Percentiles rank a stretch among this genome's conserved stretches.
These are phyloP conservation scores for Seminavis robusta DNA, from an alignment of 108 stramenopile species.

Conservation along the genomic window DNA sequence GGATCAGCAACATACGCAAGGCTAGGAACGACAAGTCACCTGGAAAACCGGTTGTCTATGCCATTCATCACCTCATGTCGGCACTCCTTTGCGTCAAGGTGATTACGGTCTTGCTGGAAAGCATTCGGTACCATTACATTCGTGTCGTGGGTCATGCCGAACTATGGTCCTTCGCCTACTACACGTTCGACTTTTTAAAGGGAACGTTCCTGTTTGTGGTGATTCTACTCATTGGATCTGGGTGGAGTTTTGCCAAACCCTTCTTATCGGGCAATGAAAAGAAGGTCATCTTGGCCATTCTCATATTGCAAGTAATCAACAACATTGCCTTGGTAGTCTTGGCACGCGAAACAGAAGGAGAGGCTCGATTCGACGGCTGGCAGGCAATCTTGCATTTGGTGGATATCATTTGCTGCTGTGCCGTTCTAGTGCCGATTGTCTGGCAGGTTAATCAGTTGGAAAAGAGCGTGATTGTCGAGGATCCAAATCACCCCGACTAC, in stretches of 20 bases:
- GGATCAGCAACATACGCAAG: conserved; percentile 64
- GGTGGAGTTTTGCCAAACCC: conserved; percentile 94
- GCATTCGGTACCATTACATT: conserved; percentile 88
- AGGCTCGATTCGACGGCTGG: conserved; percentile 77
- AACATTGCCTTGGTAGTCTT: conserved; percentile 94
- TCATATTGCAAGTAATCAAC: conserved; percentile 90
- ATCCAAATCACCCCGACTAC: conserved; percentile 10
- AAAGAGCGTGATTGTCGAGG: conserved; percentile 42
- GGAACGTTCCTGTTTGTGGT: conserved; percentile 80
- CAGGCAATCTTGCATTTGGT: conserved; percentile 89
- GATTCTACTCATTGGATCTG: conserved; percentile 95
- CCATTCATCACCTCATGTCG: conserved; percentile 95
- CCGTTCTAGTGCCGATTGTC: conserved; percentile 94
- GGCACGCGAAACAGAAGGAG: conserved; percentile 85
- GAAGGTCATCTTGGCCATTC: conserved; percentile 77
- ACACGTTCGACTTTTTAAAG: conserved; percentile 71
- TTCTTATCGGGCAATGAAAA: conserved; percentile 87
- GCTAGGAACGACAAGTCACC: conserved; percentile 36
- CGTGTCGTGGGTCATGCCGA: conserved; percentile 86
- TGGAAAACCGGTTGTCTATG: conserved; percentile 57
- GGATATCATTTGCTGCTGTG: conserved; percentile 96
- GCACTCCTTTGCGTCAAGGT: conserved; percentile 80
- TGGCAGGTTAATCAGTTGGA: conserved; percentile 89
- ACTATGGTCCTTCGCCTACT: conserved; percentile 86
- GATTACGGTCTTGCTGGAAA: conserved; percentile 82